phyloP scores from a whole-genome alignment of 495 filamentous ascomycete genomes.

The Clohesyomyces aquaticus region DNA sequence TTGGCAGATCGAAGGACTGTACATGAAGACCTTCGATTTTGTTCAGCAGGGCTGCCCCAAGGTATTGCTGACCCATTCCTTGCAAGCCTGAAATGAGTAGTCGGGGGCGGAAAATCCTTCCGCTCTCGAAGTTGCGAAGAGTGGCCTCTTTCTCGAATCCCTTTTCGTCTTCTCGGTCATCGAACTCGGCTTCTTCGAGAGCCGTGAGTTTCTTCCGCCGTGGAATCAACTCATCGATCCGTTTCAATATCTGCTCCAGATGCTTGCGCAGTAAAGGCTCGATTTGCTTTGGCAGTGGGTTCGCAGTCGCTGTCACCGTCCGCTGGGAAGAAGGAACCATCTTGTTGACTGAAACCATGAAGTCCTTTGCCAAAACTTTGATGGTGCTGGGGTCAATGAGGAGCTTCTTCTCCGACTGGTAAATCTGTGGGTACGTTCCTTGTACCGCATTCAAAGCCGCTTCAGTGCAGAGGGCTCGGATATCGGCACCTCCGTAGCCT shows the following conservation, averaged over 20 bases:
- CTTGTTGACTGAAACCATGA: constrained; percentile 94
- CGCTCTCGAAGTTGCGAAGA: constrained; percentile 83
- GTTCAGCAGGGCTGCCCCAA: constrained; percentile 83
- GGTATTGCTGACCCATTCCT: constrained; percentile 94
- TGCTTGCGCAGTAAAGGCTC: constrained; percentile 80
- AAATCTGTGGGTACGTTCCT: constrained; percentile 93
- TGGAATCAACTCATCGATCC: constrained; percentile 79
- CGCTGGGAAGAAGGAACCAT: constrained; percentile 93
- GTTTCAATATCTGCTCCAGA: constrained; percentile 64
- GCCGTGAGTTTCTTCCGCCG: constrained; percentile 82
- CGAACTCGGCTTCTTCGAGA: constrained; percentile 90
- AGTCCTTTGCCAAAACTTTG: constrained; percentile 84
- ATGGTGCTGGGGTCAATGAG: constrained; percentile 83
- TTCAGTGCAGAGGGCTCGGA: constrained; percentile 93
- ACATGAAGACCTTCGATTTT: constrained; percentile 92
- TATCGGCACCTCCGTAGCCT: constrained; percentile 93
- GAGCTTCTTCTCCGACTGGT: constrained; percentile 86
- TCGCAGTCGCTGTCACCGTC: constrained; percentile 78
- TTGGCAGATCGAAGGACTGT: constrained; percentile 91
- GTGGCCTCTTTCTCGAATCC: constrained; percentile 84
- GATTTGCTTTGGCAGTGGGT: constrained; percentile 72
- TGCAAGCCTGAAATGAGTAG: constrained; percentile 74
- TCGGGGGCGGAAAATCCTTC: constrained; percentile 85
- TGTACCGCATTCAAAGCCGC: constrained; percentile 98
- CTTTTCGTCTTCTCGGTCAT: constrained; percentile 76